phyloP scores from a whole-genome alignment of 2,329 filamentous ascomycete genomes.

The Hypoxylon sp. region DNA sequence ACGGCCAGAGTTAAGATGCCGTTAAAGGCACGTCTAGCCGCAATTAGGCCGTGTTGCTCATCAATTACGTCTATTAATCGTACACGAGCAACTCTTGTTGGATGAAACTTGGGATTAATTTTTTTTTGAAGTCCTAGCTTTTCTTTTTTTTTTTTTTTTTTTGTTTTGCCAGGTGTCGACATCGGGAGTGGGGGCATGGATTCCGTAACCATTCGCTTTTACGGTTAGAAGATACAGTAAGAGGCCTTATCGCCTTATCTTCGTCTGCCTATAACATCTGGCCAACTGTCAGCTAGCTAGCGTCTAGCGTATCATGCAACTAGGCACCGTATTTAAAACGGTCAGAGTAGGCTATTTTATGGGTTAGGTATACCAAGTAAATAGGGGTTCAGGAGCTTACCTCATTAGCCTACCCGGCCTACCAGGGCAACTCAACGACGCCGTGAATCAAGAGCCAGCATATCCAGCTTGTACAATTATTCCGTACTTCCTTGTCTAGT shows the following conservation, averaged over 20 bases:
- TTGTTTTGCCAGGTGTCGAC: constrained; percentile 38
- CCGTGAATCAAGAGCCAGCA: not conserved
- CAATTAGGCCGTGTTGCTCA: constrained; percentile 10
- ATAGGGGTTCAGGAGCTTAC: too few species aligned
- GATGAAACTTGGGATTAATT: constrained; percentile 1
- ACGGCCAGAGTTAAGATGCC: constrained; percentile 22
- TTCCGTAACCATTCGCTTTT: not conserved
- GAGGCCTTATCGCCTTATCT: too few species aligned
- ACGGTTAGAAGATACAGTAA: too few species aligned
- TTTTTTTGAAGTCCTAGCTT: constrained; percentile 2
- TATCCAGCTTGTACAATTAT: too few species aligned
- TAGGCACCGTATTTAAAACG: too few species aligned
- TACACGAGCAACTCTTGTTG: constrained; percentile 7
- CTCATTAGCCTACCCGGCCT: too few species aligned
- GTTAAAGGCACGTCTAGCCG: constrained; percentile 21
- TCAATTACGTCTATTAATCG: constrained; percentile 20
- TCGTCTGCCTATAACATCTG: too few species aligned
- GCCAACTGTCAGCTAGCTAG: too few species aligned
- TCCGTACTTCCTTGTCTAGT: not conserved
- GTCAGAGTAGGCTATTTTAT: too few species aligned
- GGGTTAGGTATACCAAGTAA: too few species aligned
- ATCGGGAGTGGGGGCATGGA: constrained; percentile 4
- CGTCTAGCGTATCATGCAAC: too few species aligned
- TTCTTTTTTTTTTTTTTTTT: not conserved
- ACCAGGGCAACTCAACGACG: too few species aligned